Evolutionary conservation across 164 flowering plant species (phyloP), one percentile per base, ranked within the genome.

Genomic region (Paratinospora sagittata): DNA sequence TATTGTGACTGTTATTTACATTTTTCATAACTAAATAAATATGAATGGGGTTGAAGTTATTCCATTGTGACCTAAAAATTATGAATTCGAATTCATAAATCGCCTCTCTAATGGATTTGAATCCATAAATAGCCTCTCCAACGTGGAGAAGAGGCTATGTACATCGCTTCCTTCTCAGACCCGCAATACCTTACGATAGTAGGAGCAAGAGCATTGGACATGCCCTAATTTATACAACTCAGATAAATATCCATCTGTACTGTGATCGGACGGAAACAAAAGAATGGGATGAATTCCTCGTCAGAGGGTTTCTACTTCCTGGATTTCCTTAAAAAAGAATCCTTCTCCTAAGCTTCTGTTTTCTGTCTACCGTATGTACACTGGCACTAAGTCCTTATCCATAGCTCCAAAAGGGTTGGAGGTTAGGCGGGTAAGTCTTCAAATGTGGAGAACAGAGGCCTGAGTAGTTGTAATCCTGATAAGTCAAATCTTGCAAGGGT

Each of bases 391-490:
- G 47, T 23, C 24, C 17, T n/a, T 30, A 30, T 34, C 61, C 39
- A 0, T 16, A 17, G 30, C 66, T 57, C 70, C 69, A 65, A 57
- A 70, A 70, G 30, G 73, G 57, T 30, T 45, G 70, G 24, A 30
- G 23, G 66, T 27, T 65, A 19, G 37, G 39, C 66, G 71, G 74
- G 0, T 71, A 39, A 3, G 70, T 39, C 27, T 70, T 70, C 26
- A 65, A 41, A 26, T 33, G 70, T 45, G 78, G 74, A 27, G 78
- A 75, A 66, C 27, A 70, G 30, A 75, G 74, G 23, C 70, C 30
- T 19, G 45, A 63, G 58, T 36, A 76, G 69, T 24, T 24, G 60
- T 72, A 63, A 37, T 68, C 75, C 26, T 72, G 78, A 64, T 13
- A 37, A 52, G 23, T 19, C 65, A 68, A 16, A 63, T 76, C 72